Evolutionary conservation across 192 early-diverging fungal species (phyloP).

Genomic region (Linderina pennispora): DNA sequence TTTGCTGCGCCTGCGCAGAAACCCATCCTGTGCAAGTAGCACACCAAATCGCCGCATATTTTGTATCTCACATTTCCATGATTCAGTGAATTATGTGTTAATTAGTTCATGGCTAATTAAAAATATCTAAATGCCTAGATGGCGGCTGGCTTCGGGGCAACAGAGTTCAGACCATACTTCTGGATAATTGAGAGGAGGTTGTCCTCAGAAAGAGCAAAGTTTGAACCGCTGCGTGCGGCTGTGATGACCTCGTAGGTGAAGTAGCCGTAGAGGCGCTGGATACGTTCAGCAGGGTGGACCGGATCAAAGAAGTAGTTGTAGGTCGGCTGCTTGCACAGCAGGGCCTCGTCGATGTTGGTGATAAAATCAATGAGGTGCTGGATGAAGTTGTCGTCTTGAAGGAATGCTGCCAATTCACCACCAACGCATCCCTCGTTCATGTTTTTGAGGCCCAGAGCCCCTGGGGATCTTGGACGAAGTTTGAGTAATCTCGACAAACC

Average conservation of each 20-base stretch:
- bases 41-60: no score
- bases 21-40: no score
- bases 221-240: slow-evolving; percentile 1
- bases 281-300: slow-evolving; percentile 21
- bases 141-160: slow-evolving; percentile 18
- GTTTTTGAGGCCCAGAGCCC: slow-evolving; percentile 17
- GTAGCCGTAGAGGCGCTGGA: slow-evolving; percentile 32
- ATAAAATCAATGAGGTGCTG: neutral
- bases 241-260: slow-evolving; percentile 1
- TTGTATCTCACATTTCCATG: no score
- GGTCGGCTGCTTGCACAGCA: slow-evolving; percentile 15
- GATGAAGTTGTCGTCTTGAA: no score
- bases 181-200: slow-evolving; percentile 18
- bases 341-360: neutral
- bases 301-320: slow-evolving; percentile 20
- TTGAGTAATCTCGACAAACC: slow-evolving; percentile 12
- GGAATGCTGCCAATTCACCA: no score
- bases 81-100: no score
- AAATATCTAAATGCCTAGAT: no score
- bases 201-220: slow-evolving; percentile 4
- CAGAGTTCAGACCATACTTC: slow-evolving; percentile 21
- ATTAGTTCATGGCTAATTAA: no score
- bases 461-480: slow-evolving; percentile 2
- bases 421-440: slow-evolving; percentile 9
- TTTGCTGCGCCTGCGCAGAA: no score